Evolutionary conservation across 192 early-diverging fungal genomes (phyloP), one percentile per base, ranked within the genome.

Genomic region (Geosiphon pyriformis): DNA sequence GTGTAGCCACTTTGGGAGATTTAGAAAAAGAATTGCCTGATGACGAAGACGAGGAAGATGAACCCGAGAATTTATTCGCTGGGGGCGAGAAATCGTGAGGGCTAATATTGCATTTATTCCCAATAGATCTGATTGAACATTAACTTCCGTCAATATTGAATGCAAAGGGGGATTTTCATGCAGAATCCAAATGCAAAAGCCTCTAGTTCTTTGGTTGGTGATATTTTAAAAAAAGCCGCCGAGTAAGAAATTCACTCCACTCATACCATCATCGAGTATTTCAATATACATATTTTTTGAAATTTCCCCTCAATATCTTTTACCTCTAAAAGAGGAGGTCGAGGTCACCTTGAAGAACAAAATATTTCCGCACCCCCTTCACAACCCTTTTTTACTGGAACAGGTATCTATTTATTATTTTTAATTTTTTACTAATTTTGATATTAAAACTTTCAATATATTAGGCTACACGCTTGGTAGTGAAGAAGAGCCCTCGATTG

Each of bases 81-180:
- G 96, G 95, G 3, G 96, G 96, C 30, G 95, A 96, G 75, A 92
- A 91, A 73, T 94, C 91, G 77, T 94, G 83, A n/a, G 92, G 20
- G 3, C 29, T 50, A 18, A 48, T n/a, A 26, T 6, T 27, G n/a
- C 27, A 35, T 20, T 34, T 25, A 15, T 66, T 37, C 23, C 10
- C 25, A 29, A 37, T 15, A 20, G n/a, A n/a, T n/a, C n/a, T n/a
- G 1, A 20, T 20, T 48, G 23, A 18, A 29, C 51, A 47, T 33
- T 59, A 17, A 30, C 10, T 34, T 35, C 12, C 34, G 57, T 11
- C 2, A 32, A 20, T 23, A 26, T 49, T 10, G 17, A 18, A 18
- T 22, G 30, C 27, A 46, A 11, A 64, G 62, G 48, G 34, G 51
- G 1, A 52, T 54, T 70, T 29, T 23, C 18, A 67, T 78, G 42